Base-by-base conservation (phyloP, 345 rosid genomes). In the Eucalyptus viminalis region DNA sequence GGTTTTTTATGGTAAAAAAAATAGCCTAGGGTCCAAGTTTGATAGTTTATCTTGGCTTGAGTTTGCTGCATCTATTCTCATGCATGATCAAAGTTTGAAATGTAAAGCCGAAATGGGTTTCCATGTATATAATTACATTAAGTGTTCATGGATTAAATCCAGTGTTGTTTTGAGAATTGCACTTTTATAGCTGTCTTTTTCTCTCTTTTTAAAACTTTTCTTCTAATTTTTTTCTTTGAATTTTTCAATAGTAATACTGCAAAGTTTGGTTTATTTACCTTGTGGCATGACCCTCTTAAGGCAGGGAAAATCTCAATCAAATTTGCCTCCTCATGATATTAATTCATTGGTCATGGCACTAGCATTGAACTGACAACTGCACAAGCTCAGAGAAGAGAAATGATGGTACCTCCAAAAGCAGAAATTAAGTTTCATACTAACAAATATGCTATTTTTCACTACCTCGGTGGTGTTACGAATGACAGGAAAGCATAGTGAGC, bases 401-500 rank as follows among this genome's bases (percentile, higher is more conserved):
- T 76, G 83, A 37, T 40, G 14, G 11, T 19, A 37, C 83, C 27
- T 76, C 81, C 45, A 37, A 76, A 37, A 11, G 27, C 27, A 37
- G 27, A 76, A 76, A 5, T 40, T 6, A 37, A 76, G 15, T 37
- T 44, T 37, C 7, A 40, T 76, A 11, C 45, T 76, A 76, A 76
- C 27, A 37, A 21, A 72, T 34, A 72, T 21, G 44, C 45, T 76
- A 19, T 72, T 72, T 65, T 72, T 19, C 45, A 10, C 27, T 72
- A 21, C 81, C 14, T 17, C 37, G 81, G 81, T 2, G 44, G 19
- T 29, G 24, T 37, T 67, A 45, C 67, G 49, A 11, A 21, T 19
- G 86, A 92, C 93, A 97, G 99, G 98, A 96, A 91, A 94, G 93
- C 90, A 97, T 97, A 89, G 98, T 97, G 92, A 97, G 99, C 92